Evolutionary conservation across 2,329 filamentous ascomycete genomes (phyloP).

Genomic region (Leptographium flavum): DNA sequence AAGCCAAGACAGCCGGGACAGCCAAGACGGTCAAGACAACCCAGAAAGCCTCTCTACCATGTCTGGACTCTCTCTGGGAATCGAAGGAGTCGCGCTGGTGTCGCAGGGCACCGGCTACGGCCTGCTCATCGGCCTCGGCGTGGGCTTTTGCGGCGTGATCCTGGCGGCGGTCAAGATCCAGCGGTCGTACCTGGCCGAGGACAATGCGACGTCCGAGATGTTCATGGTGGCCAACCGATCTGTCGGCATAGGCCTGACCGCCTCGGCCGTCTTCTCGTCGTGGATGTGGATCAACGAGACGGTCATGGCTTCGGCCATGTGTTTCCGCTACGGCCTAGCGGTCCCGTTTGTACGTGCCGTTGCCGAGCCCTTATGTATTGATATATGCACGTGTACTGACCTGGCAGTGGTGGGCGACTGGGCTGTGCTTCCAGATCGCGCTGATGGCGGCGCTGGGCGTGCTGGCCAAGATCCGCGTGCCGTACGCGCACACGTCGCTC

Average conservation of each 20-base stretch:
- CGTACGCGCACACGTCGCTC: conserved; percentile 26
- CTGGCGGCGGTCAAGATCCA: conserved; percentile 30
- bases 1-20: no score
- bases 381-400: no score
- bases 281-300: conserved; percentile 30
- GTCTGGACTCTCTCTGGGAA: neutral
- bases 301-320: conserved; percentile 21
- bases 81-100: conserved; percentile 1
- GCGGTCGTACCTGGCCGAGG: conserved; percentile 25
- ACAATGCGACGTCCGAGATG: conserved; percentile 29
- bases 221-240: conserved; percentile 22
- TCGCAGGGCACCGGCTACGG: conserved; percentile 8
- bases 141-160: conserved; percentile 23
- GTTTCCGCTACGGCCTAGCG: conserved; percentile 16
- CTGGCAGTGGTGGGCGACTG: conserved; percentile 7
- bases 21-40: no score
- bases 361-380: no score
- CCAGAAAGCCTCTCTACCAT: no score
- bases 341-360: no score
- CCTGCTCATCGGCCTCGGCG: conserved; percentile 27
- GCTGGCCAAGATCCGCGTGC: conserved; percentile 25
- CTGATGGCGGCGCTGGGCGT: conserved; percentile 22
- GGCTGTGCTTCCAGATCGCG: conserved; percentile 7
- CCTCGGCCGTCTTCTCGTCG: conserved; percentile 19
- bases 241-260: conserved; percentile 17